Conservation (phyloP, 495 filamentous ascomycete genomes). For the Talaromyces trachyspermus region DNA sequence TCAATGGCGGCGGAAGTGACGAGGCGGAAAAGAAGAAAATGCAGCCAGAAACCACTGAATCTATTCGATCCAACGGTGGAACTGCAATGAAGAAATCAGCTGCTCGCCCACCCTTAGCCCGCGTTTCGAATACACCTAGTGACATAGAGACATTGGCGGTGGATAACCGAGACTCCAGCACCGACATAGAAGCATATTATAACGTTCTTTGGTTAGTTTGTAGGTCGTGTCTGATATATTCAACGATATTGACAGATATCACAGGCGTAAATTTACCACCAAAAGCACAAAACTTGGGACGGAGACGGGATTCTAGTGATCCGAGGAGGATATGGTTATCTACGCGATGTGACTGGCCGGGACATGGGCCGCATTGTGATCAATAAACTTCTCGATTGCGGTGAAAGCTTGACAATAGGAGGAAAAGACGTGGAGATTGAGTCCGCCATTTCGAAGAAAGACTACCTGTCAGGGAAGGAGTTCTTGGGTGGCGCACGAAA, state of each 20-base stretch:
- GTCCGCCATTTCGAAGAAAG: conserved; percentile 51
- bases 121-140: conserved; percentile 20
- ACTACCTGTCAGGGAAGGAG: conserved; percentile 53
- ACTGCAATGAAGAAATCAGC: not conserved
- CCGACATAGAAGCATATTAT: conserved; percentile 46
- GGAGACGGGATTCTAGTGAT: conserved; percentile 68
- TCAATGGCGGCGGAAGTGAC: conserved; percentile 16
- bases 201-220: conserved; percentile 57
- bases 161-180: conserved; percentile 5
- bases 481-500: conserved; percentile 33
- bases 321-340: conserved; percentile 47
- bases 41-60: not conserved
- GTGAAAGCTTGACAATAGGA: conserved; percentile 54
- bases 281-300: conserved; percentile 89
- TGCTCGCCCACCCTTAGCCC: conserved; percentile 24
- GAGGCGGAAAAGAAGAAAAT: conserved; percentile 7
- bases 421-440: conserved; percentile 75
- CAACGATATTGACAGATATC: not conserved
- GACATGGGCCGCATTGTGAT: conserved; percentile 57
- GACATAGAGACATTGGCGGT: conserved; percentile 2
- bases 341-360: conserved; percentile 59
- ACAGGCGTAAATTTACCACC: conserved; percentile 63
- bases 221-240: not conserved
- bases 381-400: conserved; percentile 49
- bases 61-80: not conserved